Base-by-base conservation (phyloP, 148 eudicot genomes). In the Persicaria maculosa region DNA sequence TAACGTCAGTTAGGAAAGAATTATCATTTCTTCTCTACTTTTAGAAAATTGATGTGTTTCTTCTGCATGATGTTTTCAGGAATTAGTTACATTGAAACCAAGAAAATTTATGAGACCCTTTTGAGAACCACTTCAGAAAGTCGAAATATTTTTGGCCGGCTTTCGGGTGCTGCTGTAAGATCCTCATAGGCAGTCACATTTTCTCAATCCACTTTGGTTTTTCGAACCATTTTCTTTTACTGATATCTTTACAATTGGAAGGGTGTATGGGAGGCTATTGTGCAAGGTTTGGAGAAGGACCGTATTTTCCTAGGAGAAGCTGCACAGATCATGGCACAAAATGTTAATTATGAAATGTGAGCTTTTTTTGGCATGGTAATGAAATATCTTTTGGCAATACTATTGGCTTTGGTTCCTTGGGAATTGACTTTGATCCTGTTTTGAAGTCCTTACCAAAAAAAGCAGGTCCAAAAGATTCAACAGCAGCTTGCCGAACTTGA, bases 311-410 rank as follows among this genome's bases (percentile, higher is more conserved):
- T 94, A 52, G 98, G 97, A 11, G 97, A 94, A 83, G 98, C 97
- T 82, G 98, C 98, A 79, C 93, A 86, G 83, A 84, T 81, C 67
- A 86, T 92, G 85, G 93, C 95, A 75, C 98, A 94, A 81, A 92
- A 94, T 86, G 98, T 90, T 52, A 90, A 87, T 77, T 94, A 94
- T 85, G 98, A 94, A 82, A 94, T 94, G 98, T 94, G 80, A 81
- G 95, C 61, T 68, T 14, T 57, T 44, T 79, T 65, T 72, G 44
- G 25, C 47, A 15, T 43, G 10, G 1, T 62, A 7, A 10, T 5
- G 36, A 4, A 22, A 46, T 17, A 44, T 69, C 25, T 16, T 46
- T 46, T 71, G 36, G 6, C 7, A 45, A 48, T 19, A 47, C 19
- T 47, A 8, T 71, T 45, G 36, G 4, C 43, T 17, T 45, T 17